Percentiles rank a stretch among this genome's conserved stretches.
Conservation (phyloP, 2,329 filamentous ascomycete species). For the Alternaria hordeiaustralica region DNA sequence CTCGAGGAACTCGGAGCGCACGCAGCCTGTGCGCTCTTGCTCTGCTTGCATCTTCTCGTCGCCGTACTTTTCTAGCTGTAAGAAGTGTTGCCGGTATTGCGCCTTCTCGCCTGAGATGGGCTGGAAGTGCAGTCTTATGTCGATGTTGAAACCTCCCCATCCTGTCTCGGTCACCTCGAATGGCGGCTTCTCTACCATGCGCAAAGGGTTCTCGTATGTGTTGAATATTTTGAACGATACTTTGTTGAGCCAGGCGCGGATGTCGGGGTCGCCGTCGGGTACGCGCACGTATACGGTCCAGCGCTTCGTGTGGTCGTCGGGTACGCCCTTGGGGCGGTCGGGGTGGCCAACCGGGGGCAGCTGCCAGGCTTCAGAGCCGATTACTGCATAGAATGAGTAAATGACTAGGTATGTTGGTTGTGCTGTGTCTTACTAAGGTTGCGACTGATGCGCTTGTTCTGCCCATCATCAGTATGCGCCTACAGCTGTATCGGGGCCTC, state of each 20-base stretch:
- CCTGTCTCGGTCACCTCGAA: slow-evolving; percentile 92
- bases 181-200: slow-evolving; percentile 74
- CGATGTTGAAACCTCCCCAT: slow-evolving; percentile 98
- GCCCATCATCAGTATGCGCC: slow-evolving; percentile 22
- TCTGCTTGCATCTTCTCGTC: slow-evolving; percentile 70
- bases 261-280: slow-evolving; percentile 80
- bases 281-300: slow-evolving; percentile 96
- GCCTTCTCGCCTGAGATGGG: slow-evolving; percentile 90
- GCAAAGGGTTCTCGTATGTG: slow-evolving; percentile 89
- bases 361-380: slow-evolving; percentile 57
- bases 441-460: slow-evolving; percentile 51
- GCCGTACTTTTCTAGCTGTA: slow-evolving; percentile 90
- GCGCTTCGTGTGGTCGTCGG: slow-evolving; percentile 92
- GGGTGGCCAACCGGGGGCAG: slow-evolving; percentile 75
- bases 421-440: slow-evolving; percentile 41
- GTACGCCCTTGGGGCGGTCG: slow-evolving; percentile 68
- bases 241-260: slow-evolving; percentile 94
- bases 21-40: slow-evolving; percentile 59
- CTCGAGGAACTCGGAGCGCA: slow-evolving; percentile 85
- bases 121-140: slow-evolving; percentile 92
- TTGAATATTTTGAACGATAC: slow-evolving; percentile 99
- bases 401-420: background rate
- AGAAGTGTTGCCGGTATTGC: slow-evolving; percentile 90
- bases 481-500: background rate
- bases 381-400: slow-evolving; percentile 49